These are phyloP conservation scores for Oidiodendron maius DNA, from an alignment of 495 filamentous ascomycete genomes.

Conservation along the genomic window DNA sequence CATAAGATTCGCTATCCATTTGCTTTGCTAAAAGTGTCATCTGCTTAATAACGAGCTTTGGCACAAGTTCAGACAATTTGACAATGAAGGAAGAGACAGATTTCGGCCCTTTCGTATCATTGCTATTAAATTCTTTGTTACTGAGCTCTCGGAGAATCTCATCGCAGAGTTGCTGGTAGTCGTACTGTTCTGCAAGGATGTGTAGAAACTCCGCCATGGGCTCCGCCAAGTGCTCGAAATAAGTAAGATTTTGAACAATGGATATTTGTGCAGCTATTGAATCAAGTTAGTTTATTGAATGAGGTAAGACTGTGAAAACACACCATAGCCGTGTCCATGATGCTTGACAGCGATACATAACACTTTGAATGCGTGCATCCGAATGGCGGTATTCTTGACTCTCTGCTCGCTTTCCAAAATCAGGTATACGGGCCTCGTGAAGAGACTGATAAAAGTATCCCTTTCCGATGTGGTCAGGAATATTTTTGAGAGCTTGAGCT, in stretches of 20 bases:
- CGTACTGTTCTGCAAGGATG: constrained; percentile 94
- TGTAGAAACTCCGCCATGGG: constrained; percentile 99
- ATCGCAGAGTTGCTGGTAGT: constrained; percentile 92
- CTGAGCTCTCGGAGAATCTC: constrained; percentile 90
- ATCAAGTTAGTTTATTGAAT: constrained; percentile 1
- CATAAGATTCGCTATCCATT: constrained; percentile 94
- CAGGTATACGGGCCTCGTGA: constrained; percentile 91
- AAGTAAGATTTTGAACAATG: constrained; percentile 93
- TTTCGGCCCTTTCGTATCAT: constrained; percentile 91
- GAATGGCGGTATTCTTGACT: constrained; percentile 82
- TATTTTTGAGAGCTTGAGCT: constrained; percentile 83
- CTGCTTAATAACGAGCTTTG: constrained; percentile 91
- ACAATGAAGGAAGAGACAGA: constrained; percentile 95
- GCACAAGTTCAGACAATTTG: constrained; percentile 92
- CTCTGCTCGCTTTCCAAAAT: constrained; percentile 91
- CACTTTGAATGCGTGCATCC: constrained; percentile 97
- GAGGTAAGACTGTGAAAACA: constrained; percentile 13
- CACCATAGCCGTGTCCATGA: constrained; percentile 95
- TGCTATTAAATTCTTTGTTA: constrained; percentile 96
- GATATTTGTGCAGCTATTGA: constrained; percentile 88
- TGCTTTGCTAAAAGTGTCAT: constrained; percentile 92
- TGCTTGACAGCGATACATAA: constrained; percentile 96
- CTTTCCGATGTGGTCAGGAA: constrained; percentile 96
- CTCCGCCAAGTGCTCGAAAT: constrained; percentile 96
- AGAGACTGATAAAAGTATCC: constrained; percentile 87